These are phyloP conservation scores for Aurantiochytrium sp. DNA, from an alignment of 108 stramenopile genomes.

Conservation along the genomic window DNA sequence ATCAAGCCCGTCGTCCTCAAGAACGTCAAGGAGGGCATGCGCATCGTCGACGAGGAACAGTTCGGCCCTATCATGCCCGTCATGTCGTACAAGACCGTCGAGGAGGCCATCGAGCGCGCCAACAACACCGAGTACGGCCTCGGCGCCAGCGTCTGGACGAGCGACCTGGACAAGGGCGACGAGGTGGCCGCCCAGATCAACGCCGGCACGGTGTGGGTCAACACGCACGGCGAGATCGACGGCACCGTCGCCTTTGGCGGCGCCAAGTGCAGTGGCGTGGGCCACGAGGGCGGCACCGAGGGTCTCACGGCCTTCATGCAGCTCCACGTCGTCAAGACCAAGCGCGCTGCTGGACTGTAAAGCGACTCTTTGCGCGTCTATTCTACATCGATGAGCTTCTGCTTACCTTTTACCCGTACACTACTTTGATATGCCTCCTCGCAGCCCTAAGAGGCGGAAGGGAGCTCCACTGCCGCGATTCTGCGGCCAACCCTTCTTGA, in stretches of 20 bases:
- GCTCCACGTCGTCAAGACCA: background rate
- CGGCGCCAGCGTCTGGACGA: conserved; percentile 78
- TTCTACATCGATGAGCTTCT: too few species aligned
- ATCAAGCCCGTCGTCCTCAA: background rate
- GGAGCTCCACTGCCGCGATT: too few species aligned
- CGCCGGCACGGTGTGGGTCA: conserved; percentile 10
- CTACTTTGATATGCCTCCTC: too few species aligned
- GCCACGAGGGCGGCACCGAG: conserved; percentile 21
- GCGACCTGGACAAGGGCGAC: background rate
- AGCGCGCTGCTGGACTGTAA: background rate
- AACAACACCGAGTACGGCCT: conserved; percentile 72
- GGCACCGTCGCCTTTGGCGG: conserved; percentile 18
- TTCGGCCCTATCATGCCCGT: conserved; percentile 7
- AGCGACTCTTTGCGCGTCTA: background rate
- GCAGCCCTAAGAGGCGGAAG: too few species aligned
- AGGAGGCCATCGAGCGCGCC: conserved; percentile 36
- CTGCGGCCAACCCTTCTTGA: too few species aligned
- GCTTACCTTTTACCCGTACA: too few species aligned
- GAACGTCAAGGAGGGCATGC: conserved; percentile 1
- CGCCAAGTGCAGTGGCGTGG: conserved; percentile 26
- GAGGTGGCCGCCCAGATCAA: background rate
- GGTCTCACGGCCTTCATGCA: conserved; percentile 8
- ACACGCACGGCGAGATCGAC: background rate
- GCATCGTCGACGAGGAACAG: conserved; percentile 30
- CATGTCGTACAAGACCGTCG: conserved; percentile 35